Evolutionary conservation across 257 asterid genomes (phyloP), one percentile per base, ranked within the genome.

Genomic region (Verbena officinalis): DNA sequence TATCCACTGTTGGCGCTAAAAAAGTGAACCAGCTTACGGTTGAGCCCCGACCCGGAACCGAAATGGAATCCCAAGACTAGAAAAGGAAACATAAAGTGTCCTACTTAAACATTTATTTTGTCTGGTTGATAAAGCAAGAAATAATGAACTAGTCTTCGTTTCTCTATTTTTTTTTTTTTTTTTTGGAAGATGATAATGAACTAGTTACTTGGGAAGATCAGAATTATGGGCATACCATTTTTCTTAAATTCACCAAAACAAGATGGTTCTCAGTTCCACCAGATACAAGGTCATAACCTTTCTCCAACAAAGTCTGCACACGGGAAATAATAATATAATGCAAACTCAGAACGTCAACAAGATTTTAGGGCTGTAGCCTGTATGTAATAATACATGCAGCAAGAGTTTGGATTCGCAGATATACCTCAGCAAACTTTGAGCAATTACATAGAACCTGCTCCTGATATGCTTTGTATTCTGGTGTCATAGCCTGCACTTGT

Each of bases 251-350:
- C 55, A 93, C 97, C 77, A 93, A 74, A 40, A 93, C 97, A 4
- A 93, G 91, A 87, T 93, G 98, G 80, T 93, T 93, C 11, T 93
- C 98, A 16, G 98, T 93, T 73, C 98, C 98, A 40, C 97, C 98
- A 72, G 98, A 93, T 20, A 93, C 98, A 55, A 93, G 80, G 23
- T 93, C 80, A 73, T 93, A 90, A 61, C 94, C 97, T 58, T 22
- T 70, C 73, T 74, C 81, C 64, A 88, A 55, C 84, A 93, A 84
- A 67, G 86, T 67, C 99, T 93, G 90, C 76, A 68, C 42, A 59
- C 34, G 51, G 42, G 30, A 33, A 20, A 56, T 0, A 51, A 6
- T 43, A 5, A 5, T 23, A 40, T 45, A 50, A 52, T 9, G 33
- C 56, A 42, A 68, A 30, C 21, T 62, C 3, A 24, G 30, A 45